Evolutionary conservation across 106 monocot genomes (phyloP), one percentile per base, ranked within the genome.

Genomic region (Dendrobium huoshanense): DNA sequence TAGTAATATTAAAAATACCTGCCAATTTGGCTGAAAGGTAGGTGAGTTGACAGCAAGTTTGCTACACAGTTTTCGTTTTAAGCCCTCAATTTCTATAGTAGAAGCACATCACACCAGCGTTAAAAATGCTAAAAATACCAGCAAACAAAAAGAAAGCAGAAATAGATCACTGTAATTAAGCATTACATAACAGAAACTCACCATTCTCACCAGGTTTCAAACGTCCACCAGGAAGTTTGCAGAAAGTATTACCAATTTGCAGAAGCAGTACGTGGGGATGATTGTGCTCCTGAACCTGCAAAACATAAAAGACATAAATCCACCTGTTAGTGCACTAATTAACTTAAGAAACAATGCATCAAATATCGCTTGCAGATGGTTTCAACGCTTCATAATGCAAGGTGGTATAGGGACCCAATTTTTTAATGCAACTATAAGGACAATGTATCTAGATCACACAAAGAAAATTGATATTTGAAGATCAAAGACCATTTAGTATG

Each of bases 161-260:
- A 77, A 70, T 77, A 48, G 42, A 95, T 92, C 95, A 86, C 7
- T 10, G 0, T 44, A 70, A 9, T 41, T 48, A 24, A 43, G 9
- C 4, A 44, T 24, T 6, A 13, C 29, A 33, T 37, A 64, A 25
- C 25, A 75, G 47, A 7, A 79, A 70, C 78, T 67, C 55, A 98
- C 98, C 98, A 87, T 95, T 99, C 80, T 99, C 98, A 76, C 98
- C 98, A 75, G 98, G 98, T 80, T 99, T 99, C 79, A 99, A 87
- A 20, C 98, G 89, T 85, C 98, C 98, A 81, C 98, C 98, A 80
- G 98, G 98, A 87, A 99, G 98, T 73, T 99, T 99, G 70, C 95
- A 99, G 80, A 99, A 99, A 10, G 98, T 99, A 82, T 99, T 99
- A 75, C 98, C 98, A 83, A 99, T 99, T 87, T 99, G 98, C 29